Conservation (phyloP, 345 rosid species). For the Sonneratia caseolaris region DNA sequence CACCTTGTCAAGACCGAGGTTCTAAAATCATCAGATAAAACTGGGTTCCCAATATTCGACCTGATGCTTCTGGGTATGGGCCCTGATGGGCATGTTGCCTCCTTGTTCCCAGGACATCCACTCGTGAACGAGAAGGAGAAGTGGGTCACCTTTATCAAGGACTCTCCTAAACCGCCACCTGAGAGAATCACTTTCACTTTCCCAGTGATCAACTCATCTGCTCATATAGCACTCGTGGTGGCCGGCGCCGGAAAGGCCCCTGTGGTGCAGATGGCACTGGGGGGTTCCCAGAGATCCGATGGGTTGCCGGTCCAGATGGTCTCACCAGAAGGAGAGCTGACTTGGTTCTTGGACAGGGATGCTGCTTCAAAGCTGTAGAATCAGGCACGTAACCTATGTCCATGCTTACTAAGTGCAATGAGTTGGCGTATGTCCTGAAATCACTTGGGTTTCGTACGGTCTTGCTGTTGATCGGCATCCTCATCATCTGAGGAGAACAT, state of each 20-base stretch:
- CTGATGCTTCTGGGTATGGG: constrained; percentile 87
- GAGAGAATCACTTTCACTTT: constrained; percentile 79
- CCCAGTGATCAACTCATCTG: constrained; percentile 80
- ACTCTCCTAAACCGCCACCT: constrained; percentile 82
- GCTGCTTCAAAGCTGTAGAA: constrained; percentile 63
- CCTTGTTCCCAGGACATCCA: constrained; percentile 68
- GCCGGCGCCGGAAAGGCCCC: constrained; percentile 60
- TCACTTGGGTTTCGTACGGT: not conserved
- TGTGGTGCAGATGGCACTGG: constrained; percentile 44
- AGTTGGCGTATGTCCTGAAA: not conserved
- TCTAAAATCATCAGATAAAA: constrained; percentile 31
- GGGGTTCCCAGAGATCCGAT: constrained; percentile 24
- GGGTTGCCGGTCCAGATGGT: constrained; percentile 53
- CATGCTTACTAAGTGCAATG: not conserved
- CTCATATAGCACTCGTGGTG: constrained; percentile 60
- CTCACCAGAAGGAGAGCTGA: constrained; percentile 59
- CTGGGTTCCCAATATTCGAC: constrained; percentile 70
- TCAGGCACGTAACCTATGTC: not conserved
- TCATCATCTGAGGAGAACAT: not conserved
- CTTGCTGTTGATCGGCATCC: not conserved
- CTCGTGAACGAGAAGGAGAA: constrained; percentile 53
- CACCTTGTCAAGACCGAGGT: constrained; percentile 37
- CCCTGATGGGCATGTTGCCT: constrained; percentile 88
- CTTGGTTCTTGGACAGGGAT: constrained; percentile 76
- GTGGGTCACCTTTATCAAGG: constrained; percentile 68